Evolutionary conservation across 192 early-diverging fungal genomes (phyloP), one percentile per base, ranked within the genome.

Genomic region (Coemansia sp.): DNA sequence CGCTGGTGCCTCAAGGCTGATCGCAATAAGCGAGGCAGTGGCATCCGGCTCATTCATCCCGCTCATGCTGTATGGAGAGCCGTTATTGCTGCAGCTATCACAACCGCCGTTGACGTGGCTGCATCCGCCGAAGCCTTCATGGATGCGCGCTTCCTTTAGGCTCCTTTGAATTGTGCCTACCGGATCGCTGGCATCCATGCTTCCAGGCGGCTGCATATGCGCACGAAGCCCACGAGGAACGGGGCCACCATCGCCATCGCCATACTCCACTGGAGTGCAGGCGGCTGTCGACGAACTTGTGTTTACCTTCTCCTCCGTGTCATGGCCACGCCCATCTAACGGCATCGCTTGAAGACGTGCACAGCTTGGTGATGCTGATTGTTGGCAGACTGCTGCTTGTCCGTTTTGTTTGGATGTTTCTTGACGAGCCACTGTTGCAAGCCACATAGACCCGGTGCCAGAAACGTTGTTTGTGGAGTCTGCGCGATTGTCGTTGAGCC

Each of bases 361-460:
- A 36, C 54, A 14, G 15, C 34, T 15, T 36, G 34, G 32, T 3
- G 11, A 0, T 9, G 34, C 54, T n/a, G 33, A 32, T 56, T 56
- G 54, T 56, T 56, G 54, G 6, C 22, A 7, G 20, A n/a, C 54
- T 32, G 32, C 34, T 34, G 54, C n/a, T 56, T 56, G 54, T 36
- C 22, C 32, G 15, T 15, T 56, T 56, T 56, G 54, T 32, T 34
- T 56, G 5, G 34, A 9, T 10, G 7, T 56, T 15, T 56, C 22
- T 32, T 56, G 54, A 35, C 34, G 54, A 56, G 54, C 54, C 54
- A 56, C 54, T 56, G 25, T 34, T 34, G 54, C 34, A 56, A 56
- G 54, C 54, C 54, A 56, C 54, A 7, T 0, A 35, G 54, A 23
- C 7, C 5, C 17, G 33, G 3, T n/a, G 34, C 34, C 14, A 17